Conservation (phyloP, 2,329 filamentous ascomycete species). For the Monosporascus sp. region DNA sequence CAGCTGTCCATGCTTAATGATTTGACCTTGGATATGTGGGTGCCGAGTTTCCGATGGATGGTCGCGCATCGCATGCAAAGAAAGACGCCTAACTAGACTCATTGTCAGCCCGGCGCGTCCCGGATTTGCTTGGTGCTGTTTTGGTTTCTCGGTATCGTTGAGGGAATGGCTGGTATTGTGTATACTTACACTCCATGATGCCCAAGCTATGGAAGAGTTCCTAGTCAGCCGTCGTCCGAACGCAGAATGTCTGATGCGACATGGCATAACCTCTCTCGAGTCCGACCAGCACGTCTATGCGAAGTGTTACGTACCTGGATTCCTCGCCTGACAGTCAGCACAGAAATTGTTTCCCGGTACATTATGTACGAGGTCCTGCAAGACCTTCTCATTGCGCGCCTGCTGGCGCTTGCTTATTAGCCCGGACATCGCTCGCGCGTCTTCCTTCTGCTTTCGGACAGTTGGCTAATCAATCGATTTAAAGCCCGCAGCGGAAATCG, state of each 20-base stretch:
- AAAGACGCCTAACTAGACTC: slow-evolving; percentile 77
- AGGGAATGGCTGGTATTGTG: slow-evolving; percentile 6
- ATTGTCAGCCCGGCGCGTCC: slow-evolving; percentile 1
- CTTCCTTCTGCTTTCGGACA: neutral
- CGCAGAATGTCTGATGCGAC: neutral
- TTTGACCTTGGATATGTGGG: slow-evolving; percentile 98
- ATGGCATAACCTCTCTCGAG: neutral
- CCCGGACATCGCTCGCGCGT: slow-evolving; percentile 53
- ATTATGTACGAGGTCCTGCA: slow-evolving; percentile 82
- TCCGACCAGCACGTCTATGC: neutral
- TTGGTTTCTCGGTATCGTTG: neutral
- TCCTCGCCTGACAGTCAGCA: slow-evolving; percentile 86
- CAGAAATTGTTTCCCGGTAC: slow-evolving; percentile 87
- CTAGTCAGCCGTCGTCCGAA: too few relatives aligned
- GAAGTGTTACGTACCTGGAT: slow-evolving; percentile 67
- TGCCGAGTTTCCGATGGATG: slow-evolving; percentile 92
- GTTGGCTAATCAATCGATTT: neutral
- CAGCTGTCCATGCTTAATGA: slow-evolving; percentile 98
- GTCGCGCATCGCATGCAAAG: slow-evolving; percentile 96
- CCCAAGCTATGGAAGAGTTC: slow-evolving; percentile 62
- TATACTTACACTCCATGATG: slow-evolving; percentile 83
- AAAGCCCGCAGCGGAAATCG: neutral
- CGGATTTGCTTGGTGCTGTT: neutral
- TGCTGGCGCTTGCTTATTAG: slow-evolving; percentile 92
- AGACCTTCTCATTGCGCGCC: slow-evolving; percentile 86